These are phyloP conservation scores for Russula ochroleuca DNA, from an alignment of 768 basidiomycete species.

Conservation along the genomic window DNA sequence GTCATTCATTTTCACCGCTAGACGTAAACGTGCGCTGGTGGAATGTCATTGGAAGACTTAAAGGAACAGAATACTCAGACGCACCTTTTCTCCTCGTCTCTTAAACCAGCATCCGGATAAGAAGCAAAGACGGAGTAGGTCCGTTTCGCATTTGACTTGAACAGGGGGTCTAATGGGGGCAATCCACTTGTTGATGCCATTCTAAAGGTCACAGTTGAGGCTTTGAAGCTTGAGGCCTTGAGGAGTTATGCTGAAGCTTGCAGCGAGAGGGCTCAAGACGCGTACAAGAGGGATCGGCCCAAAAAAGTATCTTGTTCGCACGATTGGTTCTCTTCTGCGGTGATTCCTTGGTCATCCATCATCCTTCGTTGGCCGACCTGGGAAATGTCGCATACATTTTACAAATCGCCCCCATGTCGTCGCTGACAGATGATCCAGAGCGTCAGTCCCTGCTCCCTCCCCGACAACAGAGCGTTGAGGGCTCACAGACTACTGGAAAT, in stretches of 20 bases:
- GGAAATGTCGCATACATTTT: neutral
- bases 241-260: too few species aligned
- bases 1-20: conserved; percentile 82
- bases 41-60: neutral
- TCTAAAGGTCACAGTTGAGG: neutral
- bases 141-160: conserved; percentile 61
- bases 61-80: conserved; percentile 17
- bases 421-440: conserved; percentile 8
- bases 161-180: conserved; percentile 62
- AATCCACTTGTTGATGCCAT: conserved; percentile 43
- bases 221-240: too few species aligned
- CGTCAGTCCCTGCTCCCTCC: conserved; percentile 13
- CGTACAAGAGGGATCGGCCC: neutral
- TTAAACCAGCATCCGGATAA: conserved; percentile 52
- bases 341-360: neutral
- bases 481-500: neutral
- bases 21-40: conserved; percentile 59
- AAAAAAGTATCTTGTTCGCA: neutral
- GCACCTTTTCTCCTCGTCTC: conserved; percentile 71
- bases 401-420: conserved; percentile 5
- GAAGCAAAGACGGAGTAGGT: conserved; percentile 68
- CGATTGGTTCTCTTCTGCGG: neutral
- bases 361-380: neutral
- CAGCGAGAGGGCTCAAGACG: neutral
- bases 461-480: neutral